Percentiles rank a stretch among this genome's conserved stretches.
These are phyloP conservation scores for Escovopsis sp. DNA, from an alignment of 2,329 filamentous ascomycete species.

Conservation along the genomic window DNA sequence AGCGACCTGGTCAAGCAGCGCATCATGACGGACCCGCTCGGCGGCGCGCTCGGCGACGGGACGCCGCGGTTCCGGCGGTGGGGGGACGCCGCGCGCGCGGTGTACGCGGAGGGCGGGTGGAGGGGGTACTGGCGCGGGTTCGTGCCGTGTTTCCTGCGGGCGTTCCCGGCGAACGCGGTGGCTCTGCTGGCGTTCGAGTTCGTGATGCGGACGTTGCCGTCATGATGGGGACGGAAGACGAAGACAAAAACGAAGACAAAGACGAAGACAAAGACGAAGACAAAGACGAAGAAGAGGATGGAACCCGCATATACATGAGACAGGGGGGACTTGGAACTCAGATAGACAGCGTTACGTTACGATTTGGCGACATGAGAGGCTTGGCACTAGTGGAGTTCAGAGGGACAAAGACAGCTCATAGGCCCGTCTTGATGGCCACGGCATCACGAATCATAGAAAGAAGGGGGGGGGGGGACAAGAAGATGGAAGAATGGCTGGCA, in stretches of 20 bases:
- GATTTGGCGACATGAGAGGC: too few species aligned
- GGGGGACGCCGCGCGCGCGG: slow-evolving; percentile 63
- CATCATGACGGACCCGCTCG: slow-evolving; percentile 90
- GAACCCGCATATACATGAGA: too few species aligned
- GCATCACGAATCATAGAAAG: not conserved
- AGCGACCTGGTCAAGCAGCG: slow-evolving; percentile 90
- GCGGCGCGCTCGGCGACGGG: slow-evolving; percentile 52
- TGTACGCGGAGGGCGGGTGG: slow-evolving; percentile 62
- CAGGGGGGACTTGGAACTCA: too few species aligned
- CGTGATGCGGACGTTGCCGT: slow-evolving; percentile 58
- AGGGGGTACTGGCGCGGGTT: slow-evolving; percentile 89
- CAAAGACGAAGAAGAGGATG: too few species aligned
- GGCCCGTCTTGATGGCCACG: too few species aligned
- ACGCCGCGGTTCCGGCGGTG: slow-evolving; percentile 56
- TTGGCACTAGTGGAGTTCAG: too few species aligned
- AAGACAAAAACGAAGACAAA: too few species aligned
- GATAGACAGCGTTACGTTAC: too few species aligned
- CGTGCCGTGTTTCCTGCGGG: slow-evolving; percentile 79
- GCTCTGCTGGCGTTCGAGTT: slow-evolving; percentile 88
- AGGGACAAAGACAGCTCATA: too few species aligned
- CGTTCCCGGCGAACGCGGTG: slow-evolving; percentile 92
- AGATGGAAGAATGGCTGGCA: not conserved
- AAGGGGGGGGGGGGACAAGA: not conserved
- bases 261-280: too few species aligned
- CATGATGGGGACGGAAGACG: too few species aligned